Base-by-base conservation (phyloP, 257 asterid genomes). In the Nicotiana undulata region DNA sequence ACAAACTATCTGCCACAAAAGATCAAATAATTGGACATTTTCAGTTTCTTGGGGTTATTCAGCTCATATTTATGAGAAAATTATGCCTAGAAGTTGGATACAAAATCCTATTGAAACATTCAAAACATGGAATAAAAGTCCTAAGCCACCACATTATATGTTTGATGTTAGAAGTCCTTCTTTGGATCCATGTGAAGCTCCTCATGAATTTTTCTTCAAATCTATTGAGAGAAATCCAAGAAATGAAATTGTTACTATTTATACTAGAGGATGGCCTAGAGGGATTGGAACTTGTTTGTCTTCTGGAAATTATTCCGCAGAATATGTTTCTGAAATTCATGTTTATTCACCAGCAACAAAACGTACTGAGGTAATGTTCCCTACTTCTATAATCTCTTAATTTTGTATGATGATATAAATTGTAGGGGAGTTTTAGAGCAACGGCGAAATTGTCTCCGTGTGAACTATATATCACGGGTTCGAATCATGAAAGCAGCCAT, bases 11-110 rank as follows among this genome's bases (percentile, higher is more conserved):
- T 91, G 97, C 77, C 40, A 91, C 40, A 63, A 88, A 34, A 83
- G 84, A 61, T 63, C 28, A 15, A 84, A 28, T 10, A 86, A 75
- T 1, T 90, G 93, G 97, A 72, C 93, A 0, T 82, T 92, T 8
- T 91, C 96, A 10, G 34, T 91, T 26, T 85, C 97, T 0, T 92
- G 94, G 94, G 97, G 97, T 3, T 91, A 91, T 13, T 91, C 97
- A 0, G 90, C 86, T 0, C 89, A 89, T 1, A 83, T 91, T 15
- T 92, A 89, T 51, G 93, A 92, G 79, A 65, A 53, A 3, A 75
- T 90, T 4, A 77, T 86, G 80, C 89, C 94, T 1, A 86, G 96
- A 18, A 90, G 94, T 81, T 76, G 84, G 60, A 44, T 92, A 17
- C 88, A 86, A 51, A 79, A 34, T 18, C 95, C 97, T 0, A 83